Percentiles rank a stretch among this genome's conserved stretches.
These are phyloP conservation scores for Prunus campanulata DNA, from an alignment of 306 rosid species.

Conservation along the genomic window DNA sequence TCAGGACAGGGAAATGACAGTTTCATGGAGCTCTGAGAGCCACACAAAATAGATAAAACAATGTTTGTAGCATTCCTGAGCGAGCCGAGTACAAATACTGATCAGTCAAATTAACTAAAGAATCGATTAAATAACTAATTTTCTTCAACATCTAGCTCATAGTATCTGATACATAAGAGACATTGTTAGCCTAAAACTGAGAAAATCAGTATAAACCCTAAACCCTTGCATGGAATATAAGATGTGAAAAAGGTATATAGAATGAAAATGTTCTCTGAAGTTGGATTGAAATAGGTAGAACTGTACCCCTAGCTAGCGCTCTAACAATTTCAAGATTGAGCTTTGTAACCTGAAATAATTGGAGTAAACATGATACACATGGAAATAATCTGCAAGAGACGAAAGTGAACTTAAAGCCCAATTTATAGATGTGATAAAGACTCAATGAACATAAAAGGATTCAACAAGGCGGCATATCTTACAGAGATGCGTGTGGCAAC, in stretches of 20 bases:
- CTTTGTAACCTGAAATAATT: slow-evolving; percentile 70
- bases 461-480: slow-evolving; percentile 24
- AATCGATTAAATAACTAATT: background rate
- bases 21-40: slow-evolving; percentile 5
- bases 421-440: background rate
- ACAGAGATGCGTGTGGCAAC: slow-evolving; percentile 96
- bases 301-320: slow-evolving; percentile 85
- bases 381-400: slow-evolving; percentile 10
- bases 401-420: background rate
- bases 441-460: background rate
- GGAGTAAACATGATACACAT: slow-evolving; percentile 24
- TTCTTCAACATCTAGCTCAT: background rate
- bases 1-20: background rate
- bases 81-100: background rate
- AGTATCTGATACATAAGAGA: background rate
- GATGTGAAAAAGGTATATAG: background rate
- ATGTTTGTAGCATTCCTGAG: background rate
- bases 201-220: background rate
- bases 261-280: background rate
- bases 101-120: background rate
- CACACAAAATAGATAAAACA: background rate
- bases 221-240: background rate
- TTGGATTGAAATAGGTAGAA: slow-evolving; percentile 12
- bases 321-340: slow-evolving; percentile 92
- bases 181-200: background rate